Conservation (phyloP, 176 grass and related monocot species). For the Oryza nivara region DNA sequence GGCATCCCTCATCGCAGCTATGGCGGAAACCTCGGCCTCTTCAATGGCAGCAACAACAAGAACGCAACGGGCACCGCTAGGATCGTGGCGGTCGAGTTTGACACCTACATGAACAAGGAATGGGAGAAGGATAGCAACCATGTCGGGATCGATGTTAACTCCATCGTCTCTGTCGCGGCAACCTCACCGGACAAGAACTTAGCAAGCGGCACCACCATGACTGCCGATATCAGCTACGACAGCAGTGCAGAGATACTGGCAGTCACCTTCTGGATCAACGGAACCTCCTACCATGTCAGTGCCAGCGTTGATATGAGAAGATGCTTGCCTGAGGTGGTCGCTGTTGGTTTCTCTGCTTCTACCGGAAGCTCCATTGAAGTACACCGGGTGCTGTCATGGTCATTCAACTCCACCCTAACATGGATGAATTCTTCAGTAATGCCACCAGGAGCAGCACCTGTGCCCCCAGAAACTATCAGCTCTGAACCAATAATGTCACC, state of each 20-base stretch:
- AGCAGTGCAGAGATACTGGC: not conserved
- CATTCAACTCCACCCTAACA: conserved; percentile 31
- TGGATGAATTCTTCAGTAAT: not conserved
- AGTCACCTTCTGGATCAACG: conserved; percentile 6
- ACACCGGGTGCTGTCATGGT: conserved; percentile 43
- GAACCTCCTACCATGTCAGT: not conserved
- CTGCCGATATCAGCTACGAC: conserved; percentile 36
- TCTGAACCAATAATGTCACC: not conserved
- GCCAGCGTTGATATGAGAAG: conserved; percentile 6
- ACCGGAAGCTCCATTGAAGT: conserved; percentile 19
- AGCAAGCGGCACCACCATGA: not conserved
- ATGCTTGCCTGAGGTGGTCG: conserved; percentile 29
- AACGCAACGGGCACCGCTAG: not conserved
- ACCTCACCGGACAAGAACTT: not conserved
- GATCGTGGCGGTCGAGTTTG: conserved; percentile 36
- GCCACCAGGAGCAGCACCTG: too few relatives aligned
- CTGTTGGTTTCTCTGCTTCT: conserved; percentile 49
- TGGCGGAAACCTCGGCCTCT: conserved; percentile 47
- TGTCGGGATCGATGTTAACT: conserved; percentile 44
- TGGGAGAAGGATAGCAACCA: conserved; percentile 13
- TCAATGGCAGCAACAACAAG: not conserved
- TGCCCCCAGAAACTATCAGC: too few relatives aligned
- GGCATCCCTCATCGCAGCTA: not conserved
- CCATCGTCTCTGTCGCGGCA: not conserved
- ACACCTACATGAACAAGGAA: conserved; percentile 12